These are phyloP conservation scores for Psilocybe subaeruginosa DNA, from an alignment of 768 basidiomycete species.

Conservation along the genomic window DNA sequence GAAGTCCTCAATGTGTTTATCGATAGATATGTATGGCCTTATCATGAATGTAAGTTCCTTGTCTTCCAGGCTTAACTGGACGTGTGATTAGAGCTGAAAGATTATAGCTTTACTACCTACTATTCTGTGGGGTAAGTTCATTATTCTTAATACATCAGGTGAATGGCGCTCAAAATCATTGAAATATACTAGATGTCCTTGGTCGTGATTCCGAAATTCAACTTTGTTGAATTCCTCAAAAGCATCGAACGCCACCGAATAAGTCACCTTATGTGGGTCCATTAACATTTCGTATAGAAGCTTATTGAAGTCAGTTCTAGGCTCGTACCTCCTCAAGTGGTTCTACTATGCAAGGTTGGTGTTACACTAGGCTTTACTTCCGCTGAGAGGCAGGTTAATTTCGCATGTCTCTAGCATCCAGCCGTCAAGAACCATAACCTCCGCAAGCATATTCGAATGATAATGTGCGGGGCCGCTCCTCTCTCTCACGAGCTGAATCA, in stretches of 20 bases:
- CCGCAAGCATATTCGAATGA: slow-evolving; percentile 40
- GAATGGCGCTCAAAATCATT: not conserved
- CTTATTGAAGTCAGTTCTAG: slow-evolving; percentile 27
- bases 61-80: not conserved
- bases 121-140: slow-evolving; percentile 55
- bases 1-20: not conserved
- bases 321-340: slow-evolving; percentile 59
- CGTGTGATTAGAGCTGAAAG: not conserved
- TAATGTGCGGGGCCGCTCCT: slow-evolving; percentile 63
- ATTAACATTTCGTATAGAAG: not conserved
- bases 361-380: no score
- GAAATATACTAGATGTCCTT: slow-evolving; percentile 44
- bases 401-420: slow-evolving; percentile 42
- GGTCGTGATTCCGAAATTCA: slow-evolving; percentile 66
- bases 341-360: slow-evolving; percentile 57
- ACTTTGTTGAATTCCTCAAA: slow-evolving; percentile 59
- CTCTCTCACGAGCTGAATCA: slow-evolving; percentile 55
- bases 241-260: slow-evolving; percentile 63
- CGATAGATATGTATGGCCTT: slow-evolving; percentile 64
- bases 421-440: slow-evolving; percentile 54
- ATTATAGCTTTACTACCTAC: slow-evolving; percentile 53
- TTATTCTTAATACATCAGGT: not conserved
- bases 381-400: not conserved
- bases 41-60: slow-evolving; percentile 52
- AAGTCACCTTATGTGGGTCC: slow-evolving; percentile 48